Conservation (phyloP, 805 yeast species). For the Tetrapisispora namnaoensis region DNA sequence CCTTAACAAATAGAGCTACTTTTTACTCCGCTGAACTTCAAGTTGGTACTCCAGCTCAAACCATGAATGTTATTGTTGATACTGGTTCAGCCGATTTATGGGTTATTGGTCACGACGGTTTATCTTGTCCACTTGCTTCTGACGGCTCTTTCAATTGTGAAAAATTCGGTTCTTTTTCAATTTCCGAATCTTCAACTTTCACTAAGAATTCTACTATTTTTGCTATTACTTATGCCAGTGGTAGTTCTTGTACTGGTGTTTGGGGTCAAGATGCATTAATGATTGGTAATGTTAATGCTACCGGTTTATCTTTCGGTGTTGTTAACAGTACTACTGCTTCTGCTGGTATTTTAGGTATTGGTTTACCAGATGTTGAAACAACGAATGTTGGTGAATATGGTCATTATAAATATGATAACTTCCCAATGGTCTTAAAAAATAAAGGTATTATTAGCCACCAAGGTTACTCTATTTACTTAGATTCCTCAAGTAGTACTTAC, state of each 20-base stretch:
- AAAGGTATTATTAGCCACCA: constrained; percentile 36
- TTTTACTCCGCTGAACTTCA: constrained; percentile 16
- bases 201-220: constrained; percentile 30
- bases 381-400: constrained; percentile 34
- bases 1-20: not conserved
- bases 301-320: constrained; percentile 58
- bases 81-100: constrained; percentile 44
- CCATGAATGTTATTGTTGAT: constrained; percentile 35
- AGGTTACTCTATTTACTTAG: constrained; percentile 37
- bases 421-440: constrained; percentile 13
- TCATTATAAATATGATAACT: constrained; percentile 45
- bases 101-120: constrained; percentile 33
- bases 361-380: constrained; percentile 58
- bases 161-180: constrained; percentile 33
- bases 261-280: constrained; percentile 47
- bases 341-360: constrained; percentile 66
- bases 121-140: not conserved
- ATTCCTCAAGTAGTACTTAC: constrained; percentile 30
- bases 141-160: constrained; percentile 25
- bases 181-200: constrained; percentile 28
- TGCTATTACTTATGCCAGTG: constrained; percentile 44
- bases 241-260: constrained; percentile 34
- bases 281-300: constrained; percentile 42
- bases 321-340: constrained; percentile 56
- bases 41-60: constrained; percentile 39